Evolutionary conservation across 148 eudicot species (phyloP), one percentile per base, ranked within the genome.

Genomic region (Silene conica): DNA sequence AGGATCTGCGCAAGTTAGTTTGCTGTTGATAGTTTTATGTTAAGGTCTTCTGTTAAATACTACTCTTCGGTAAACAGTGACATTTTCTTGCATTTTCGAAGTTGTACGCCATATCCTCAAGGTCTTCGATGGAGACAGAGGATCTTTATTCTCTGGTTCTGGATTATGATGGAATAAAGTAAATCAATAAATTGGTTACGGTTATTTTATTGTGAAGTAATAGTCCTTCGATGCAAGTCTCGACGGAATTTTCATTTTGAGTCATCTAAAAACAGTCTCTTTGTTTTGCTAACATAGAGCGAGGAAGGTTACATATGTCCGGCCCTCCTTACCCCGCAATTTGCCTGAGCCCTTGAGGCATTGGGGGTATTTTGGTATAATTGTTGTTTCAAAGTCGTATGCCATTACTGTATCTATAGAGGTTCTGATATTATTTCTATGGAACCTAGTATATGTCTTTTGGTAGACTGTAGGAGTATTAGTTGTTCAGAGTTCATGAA

Each of bases 401-500:
- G 57, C 58, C 34, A 48, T 26, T 48, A 68, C 22, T 46, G 20
- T 48, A 68, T 48, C 70, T 45, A 11, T 67, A 52, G 55, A 41
- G 16, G 55, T 11, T 50, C 55, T 5, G 55, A 50, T 7, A 1
- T 50, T 50, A 63, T 19, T 18, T 28, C 34, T 54, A 8, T 21
- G 63, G 15, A 34, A 25, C 57, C 41, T 74, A 61, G 71, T 26
- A 34, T 21, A 31, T 41, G 2, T 56, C 11, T 68, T 50, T 18
- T 45, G 34, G 26, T 60, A 20, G 65, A 41, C 68, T 68, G 25
- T 69, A 67, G 55, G 4, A 4, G 13, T n/a, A 59, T 60, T 72
- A 54, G 50, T 2, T 5, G 25, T 8, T 69, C n/a, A n/a, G 6
- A 54, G 52, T 23, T 45, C 55, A 34, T 80, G 48, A 80, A 28